Base-by-base conservation (phyloP, 169 alveolate species). In the Plasmodium berghei region DNA sequence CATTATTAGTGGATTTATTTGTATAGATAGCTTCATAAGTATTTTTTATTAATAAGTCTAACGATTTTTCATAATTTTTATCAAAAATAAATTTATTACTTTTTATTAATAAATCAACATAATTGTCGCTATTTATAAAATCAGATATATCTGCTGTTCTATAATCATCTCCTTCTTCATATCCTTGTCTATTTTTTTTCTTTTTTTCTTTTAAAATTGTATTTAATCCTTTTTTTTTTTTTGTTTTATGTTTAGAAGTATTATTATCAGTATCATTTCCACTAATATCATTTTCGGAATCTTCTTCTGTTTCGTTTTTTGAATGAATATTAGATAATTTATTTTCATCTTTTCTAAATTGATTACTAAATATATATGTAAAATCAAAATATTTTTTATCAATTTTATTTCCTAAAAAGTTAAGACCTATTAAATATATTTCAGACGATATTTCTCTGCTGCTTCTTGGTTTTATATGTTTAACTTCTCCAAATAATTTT, bases 381-480 rank as follows among this genome's bases (percentile, higher is more conserved):
- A 99, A 98, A 93, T 99, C 99, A 88, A 98, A 97, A 75, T 98
- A 93, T 71, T 97, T 96, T 45, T 98, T 98, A 93, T 99, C 99
- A 46, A 98, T 93, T 73, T 97, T 95, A 18, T 99, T 99, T 49
- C 98, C 97, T 87, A 97, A 96, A 94, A 94, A 99, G 18, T 99
- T 99, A 34, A 92, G 87, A 69, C 99, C 98, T 14, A 98, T 96
- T 26, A 98, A 97, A 93, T 97, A 99, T 26, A 98, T 98, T 94
- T 99, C 99, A 1, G 99, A 99, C 0, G 99, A 98, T 34, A 97
- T 98, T 63, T 97, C 95, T 89, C 99, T 96, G 72, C 99, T 95
- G 34, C 99, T 99, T 85, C 96, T 94, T 20, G 99, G 99, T 91
- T 99, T 99, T 34, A 99, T 98, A 9, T 99, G 99, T 87, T 97